Evolutionary conservation across 1,284 basidiomycete species (phyloP), one percentile per base, ranked within the genome.

Genomic region (Neotropicomus parvogracilis): DNA sequence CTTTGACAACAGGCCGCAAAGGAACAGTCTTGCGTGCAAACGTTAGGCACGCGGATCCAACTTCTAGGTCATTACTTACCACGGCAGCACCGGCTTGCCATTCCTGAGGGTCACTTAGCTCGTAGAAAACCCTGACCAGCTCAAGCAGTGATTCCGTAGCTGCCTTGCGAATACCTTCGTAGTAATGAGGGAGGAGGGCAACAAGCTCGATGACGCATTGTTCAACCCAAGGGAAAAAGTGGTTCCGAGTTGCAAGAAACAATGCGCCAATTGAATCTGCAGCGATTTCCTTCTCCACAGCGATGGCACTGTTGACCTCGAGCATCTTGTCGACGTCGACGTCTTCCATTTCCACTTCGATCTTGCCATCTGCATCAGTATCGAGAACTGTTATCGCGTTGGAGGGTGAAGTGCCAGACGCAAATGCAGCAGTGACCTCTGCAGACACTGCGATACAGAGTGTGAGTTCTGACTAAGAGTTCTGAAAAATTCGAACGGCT

Each of bases 231-330:
- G 94, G 94, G 58, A 98, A 75, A 83, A 97, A 99, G 62, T 90
- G 85, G 33, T 69, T 70, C 63, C 85, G 83, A 44, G 93, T 95
- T 40, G 89, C 79, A 36, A 81, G 75, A 68, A 98, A 98, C 52
- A 99, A 73, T 46, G 91, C 88, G 48, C 95, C 93, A 54, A 99
- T 86, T 26, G 95, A 93, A 68, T 99, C 95, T 32, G 94, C 93
- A 6, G 97, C 95, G 50, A 98, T 97, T 75, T 99, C 97, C 74
- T 99, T 99, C 77, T 99, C 97, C 50, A 99, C 93, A 45, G 95
- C 95, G 57, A 99, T 88, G 38, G 95, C 95, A 60, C 89, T 93
- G 75, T 95, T 97, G 57, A 95, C 92, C 55, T 95, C 91, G 61
- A 95, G 79, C 63, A 88, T 71, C 64, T 88, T 88, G 62, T 90